Conservation (phyloP, 2,329 filamentous ascomycete genomes). For the Thelonectria discophora region DNA sequence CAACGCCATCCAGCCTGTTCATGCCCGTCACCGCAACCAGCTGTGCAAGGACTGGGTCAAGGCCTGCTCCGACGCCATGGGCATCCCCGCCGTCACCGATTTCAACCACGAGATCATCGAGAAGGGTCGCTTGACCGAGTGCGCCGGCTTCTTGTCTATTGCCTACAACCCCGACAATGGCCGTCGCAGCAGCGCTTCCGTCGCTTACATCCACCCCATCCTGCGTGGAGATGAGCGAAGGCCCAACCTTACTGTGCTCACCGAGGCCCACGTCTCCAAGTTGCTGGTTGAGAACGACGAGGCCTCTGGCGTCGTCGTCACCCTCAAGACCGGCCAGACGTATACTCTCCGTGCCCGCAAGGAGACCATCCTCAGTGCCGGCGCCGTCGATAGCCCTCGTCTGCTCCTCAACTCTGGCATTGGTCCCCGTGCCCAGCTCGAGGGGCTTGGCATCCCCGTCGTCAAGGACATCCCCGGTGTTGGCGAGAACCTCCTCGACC, state of each 20-base stretch:
- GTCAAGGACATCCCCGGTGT: conserved; percentile 67
- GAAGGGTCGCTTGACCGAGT: conserved; percentile 75
- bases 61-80: conserved; percentile 79
- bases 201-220: conserved; percentile 93
- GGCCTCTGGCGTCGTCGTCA: conserved; percentile 78
- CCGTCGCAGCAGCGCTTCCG: conserved; percentile 83
- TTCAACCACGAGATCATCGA: conserved; percentile 86
- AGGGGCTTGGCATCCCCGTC: conserved; percentile 62
- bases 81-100: conserved; percentile 83
- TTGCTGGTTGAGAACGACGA: conserved; percentile 75
- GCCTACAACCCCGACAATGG: conserved; percentile 92
- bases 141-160: conserved; percentile 90
- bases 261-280: conserved; percentile 87
- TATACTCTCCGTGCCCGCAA: conserved; percentile 70
- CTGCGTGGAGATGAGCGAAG: conserved; percentile 83
- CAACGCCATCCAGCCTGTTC: conserved; percentile 91
- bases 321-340: conserved; percentile 61
- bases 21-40: conserved; percentile 86
- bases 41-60: conserved; percentile 90
- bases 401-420: conserved; percentile 67
- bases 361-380: conserved; percentile 83
- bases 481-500: conserved; percentile 69
- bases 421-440: conserved; percentile 63
- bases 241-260: conserved; percentile 85
- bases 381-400: conserved; percentile 83